Percentiles rank a stretch among this genome's conserved stretches.
Evolutionary conservation across 495 filamentous ascomycete genomes (phyloP).

Genomic region (Alectoria sarmentosa): DNA sequence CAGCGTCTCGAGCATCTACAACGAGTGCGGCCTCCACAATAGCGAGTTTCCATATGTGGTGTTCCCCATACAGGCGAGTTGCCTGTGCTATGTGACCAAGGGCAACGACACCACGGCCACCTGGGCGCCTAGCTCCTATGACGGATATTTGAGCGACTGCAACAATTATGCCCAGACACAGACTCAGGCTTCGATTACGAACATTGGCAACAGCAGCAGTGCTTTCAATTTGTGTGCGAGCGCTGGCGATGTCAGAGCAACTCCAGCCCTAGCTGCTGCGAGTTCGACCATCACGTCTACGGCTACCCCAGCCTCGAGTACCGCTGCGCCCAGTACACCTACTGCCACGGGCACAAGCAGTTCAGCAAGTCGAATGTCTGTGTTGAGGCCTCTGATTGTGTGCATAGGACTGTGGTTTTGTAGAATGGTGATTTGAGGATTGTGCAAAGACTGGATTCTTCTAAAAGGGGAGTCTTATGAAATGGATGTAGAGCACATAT

Average conservation of each 20-base stretch:
- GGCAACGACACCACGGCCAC: neutral
- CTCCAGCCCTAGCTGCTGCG: neutral
- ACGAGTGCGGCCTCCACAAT: neutral
- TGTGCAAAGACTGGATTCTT: neutral
- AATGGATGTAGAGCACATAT: neutral
- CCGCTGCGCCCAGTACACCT: neutral
- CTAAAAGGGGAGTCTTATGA: neutral
- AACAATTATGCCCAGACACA: neutral
- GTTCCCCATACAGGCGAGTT: neutral
- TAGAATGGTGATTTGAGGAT: neutral
- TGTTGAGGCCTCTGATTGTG: neutral
- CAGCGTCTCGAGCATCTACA: neutral
- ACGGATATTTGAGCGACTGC: neutral
- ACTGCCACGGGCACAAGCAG: neutral
- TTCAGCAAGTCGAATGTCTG: neutral
- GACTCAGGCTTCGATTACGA: neutral
- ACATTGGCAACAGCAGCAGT: neutral
- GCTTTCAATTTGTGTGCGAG: neutral
- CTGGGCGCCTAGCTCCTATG: neutral
- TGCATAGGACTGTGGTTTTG: neutral
- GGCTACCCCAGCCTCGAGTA: neutral
- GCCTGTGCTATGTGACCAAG: neutral
- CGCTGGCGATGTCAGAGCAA: neutral
- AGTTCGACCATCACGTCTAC: neutral
- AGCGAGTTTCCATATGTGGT: neutral